Base-by-base conservation (phyloP, 257 asterid genomes). In the Solanum bulbocastanum region DNA sequence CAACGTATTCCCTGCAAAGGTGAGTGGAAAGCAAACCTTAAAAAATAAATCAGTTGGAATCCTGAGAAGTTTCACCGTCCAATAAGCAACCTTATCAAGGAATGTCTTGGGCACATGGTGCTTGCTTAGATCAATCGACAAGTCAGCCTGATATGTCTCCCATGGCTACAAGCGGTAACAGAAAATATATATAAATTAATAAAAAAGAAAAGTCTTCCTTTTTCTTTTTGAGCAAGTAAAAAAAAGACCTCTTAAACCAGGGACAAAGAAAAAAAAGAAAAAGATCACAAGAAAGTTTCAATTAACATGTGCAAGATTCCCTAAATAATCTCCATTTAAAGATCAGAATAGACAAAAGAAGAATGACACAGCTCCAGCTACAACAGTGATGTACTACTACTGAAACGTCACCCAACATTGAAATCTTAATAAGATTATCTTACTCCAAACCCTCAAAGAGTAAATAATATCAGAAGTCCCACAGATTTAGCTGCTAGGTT, bases 31-130 rank as follows among this genome's bases (percentile, higher is more conserved):
- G 74, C 88, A 44, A 37, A 95, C 99, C 98, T 87, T 89, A 91
- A 96, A 96, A 89, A 96, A 95, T 23, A 96, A 0, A 60, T 96
- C 98, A 0, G 99, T 95, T 0, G 98, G 99, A 86, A 94, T 89
- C 87, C 98, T 92, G 46, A 95, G 94, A 90, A 94, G 92, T 86
- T 96, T 95, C 90, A 96, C 99, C 0, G 98, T 95, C 89, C 94
- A 87, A 89, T 88, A 91, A 42, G 99, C 99, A 65, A 94, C 91
- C 91, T 92, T 95, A 92, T 96, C 99, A 10, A 85, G 33, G 83
- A 94, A 92, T 65, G 94, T 92, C 90, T 85, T 93, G 3, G 99
- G 98, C 36, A 75, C 94, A 87, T 96, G 99, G 90, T 94, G 99
- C 96, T 96, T 96, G 78, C 84, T 74, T 68, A 96, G 93, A 93